Conservation (phyloP, 148 eudicot species). For the Silene latifolia region DNA sequence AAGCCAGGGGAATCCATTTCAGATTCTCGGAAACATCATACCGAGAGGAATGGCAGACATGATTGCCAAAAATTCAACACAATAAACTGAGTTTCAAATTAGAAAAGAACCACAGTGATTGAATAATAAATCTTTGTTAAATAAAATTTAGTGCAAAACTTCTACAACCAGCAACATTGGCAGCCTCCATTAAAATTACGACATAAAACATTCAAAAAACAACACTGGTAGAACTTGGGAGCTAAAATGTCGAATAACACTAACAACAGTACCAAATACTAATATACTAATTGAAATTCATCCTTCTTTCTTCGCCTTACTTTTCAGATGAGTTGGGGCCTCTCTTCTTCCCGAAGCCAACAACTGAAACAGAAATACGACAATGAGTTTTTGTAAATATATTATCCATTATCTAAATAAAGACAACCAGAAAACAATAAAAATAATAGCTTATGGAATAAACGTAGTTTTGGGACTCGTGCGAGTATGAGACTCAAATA, state of each 20-base stretch:
- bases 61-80: neutral
- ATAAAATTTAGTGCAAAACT: neutral
- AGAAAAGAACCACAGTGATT: neutral
- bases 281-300: neutral
- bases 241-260: neutral
- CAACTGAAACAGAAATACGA: constrained; percentile 36
- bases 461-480: neutral
- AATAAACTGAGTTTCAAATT: neutral
- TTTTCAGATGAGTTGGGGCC: constrained; percentile 76
- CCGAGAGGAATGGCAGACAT: no score
- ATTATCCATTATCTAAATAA: neutral
- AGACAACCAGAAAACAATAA: neutral
- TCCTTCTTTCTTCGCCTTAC: constrained; percentile 26
- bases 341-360: constrained; percentile 73
- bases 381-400: neutral
- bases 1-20: no score
- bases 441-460: neutral
- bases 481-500: no score
- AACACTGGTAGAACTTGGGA: neutral
- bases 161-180: neutral
- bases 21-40: no score
- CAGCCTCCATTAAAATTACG: neutral
- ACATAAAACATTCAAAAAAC: neutral
- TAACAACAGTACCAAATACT: neutral
- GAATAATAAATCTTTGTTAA: neutral